These are phyloP conservation scores for Arabidopsis thaliana DNA, from an alignment of 345 rosid genomes.

Conservation along the genomic window TAIR10.1 NC_003070.9:22446001-22446500, in stretches of 20 bases:
- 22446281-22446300: conserved; percentile 81
- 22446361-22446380: conserved; percentile 87
- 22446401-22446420: conserved; percentile 67
- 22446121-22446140: conserved; percentile 87
- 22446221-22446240: conserved; percentile 49
- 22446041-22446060: conserved; percentile 29
- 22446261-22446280: conserved; percentile 50
- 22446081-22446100: conserved; percentile 56
- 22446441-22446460: conserved; percentile 92
- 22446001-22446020: conserved; percentile 47
- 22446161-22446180: conserved; percentile 83
- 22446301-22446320: conserved; percentile 89
- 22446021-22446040: conserved; percentile 32
- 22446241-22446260: conserved; percentile 43
- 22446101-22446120: conserved; percentile 70
- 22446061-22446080: conserved; percentile 36
- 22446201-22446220: conserved; percentile 23
- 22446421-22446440: conserved; percentile 74
- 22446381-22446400: conserved; percentile 73
- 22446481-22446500: conserved; percentile 80
- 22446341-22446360: conserved; percentile 93
- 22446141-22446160: conserved; percentile 92
- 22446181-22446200: conserved; percentile 67
- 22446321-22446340: conserved; percentile 70
- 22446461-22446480: conserved; percentile 96